These are phyloP conservation scores for Scheffersomyces segobiensis DNA, from an alignment of 1,139 yeast species.

Conservation along the genomic window DNA sequence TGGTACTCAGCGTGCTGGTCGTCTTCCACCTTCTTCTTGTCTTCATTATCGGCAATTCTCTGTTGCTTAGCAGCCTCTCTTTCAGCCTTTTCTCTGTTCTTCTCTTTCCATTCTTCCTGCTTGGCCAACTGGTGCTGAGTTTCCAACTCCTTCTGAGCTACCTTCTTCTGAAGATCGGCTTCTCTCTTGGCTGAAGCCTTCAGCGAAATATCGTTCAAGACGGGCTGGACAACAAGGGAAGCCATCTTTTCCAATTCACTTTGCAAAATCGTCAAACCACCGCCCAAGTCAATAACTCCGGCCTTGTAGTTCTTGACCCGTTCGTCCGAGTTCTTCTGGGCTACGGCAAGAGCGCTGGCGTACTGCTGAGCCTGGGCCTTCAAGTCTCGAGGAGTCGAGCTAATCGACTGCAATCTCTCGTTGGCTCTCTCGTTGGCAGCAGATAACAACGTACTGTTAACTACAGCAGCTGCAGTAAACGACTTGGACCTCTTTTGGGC, in stretches of 20 bases:
- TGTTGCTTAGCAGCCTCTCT: slow-evolving; percentile 40
- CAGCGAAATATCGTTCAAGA: slow-evolving; percentile 69
- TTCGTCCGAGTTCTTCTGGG: slow-evolving; percentile 64
- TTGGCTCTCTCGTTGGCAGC: slow-evolving; percentile 64
- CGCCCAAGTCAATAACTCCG: slow-evolving; percentile 80
- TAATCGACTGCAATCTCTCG: slow-evolving; percentile 44
- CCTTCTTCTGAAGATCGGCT: slow-evolving; percentile 45
- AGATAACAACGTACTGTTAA: slow-evolving; percentile 57
- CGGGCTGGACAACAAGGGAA: slow-evolving; percentile 78
- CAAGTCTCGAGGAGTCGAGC: slow-evolving; percentile 35
- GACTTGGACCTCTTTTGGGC: slow-evolving; percentile 31
- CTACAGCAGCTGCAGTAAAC: slow-evolving; percentile 44
- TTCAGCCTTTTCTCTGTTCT: slow-evolving; percentile 45
- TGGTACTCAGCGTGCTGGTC: slow-evolving; percentile 35
- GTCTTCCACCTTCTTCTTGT: slow-evolving; percentile 41
- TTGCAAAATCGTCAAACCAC: slow-evolving; percentile 78
- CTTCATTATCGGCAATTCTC: slow-evolving; percentile 39
- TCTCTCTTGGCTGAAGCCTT: slow-evolving; percentile 76
- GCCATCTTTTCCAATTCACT: slow-evolving; percentile 83
- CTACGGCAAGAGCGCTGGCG: slow-evolving; percentile 57
- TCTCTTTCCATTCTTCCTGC: slow-evolving; percentile 49
- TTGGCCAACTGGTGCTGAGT: slow-evolving; percentile 47
- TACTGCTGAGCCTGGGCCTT: slow-evolving; percentile 45
- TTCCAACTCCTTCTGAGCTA: slow-evolving; percentile 35
- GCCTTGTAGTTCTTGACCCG: slow-evolving; percentile 45